A percentile compares a stretch with the other conserved stretches of the same genome.
Evolutionary conservation across 371 early-diverging fungal species (phyloP).

Genomic region (Chytridiales sp.): DNA sequence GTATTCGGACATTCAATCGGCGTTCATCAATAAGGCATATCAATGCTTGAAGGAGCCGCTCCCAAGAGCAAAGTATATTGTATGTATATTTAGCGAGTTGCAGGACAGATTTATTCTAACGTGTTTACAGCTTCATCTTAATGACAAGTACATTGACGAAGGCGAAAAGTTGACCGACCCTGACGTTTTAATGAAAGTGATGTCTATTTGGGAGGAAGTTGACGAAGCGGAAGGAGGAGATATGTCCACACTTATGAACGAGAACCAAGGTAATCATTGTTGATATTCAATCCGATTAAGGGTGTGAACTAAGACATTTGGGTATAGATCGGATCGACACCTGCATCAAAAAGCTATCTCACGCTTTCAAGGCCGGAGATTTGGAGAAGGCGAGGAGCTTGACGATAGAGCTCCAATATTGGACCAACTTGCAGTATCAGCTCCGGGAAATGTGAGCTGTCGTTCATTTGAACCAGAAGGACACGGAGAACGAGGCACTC

Average conservation of each 20-base stretch:
- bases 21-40: conserved; percentile 85
- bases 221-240: conserved; percentile 67
- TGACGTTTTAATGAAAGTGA: conserved; percentile 75
- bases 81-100: conserved; percentile 19
- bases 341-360: conserved; percentile 41
- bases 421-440: conserved; percentile 58
- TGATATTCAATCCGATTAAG: background rate
- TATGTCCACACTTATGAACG: conserved; percentile 47
- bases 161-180: conserved; percentile 68
- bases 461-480: conserved; percentile 76
- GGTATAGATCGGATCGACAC: conserved; percentile 43
- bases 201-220: conserved; percentile 74
- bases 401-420: conserved; percentile 67
- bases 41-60: conserved; percentile 76
- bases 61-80: conserved; percentile 75
- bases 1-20: conserved; percentile 76
- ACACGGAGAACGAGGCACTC: conserved; percentile 75
- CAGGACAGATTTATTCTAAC: background rate
- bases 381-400: conserved; percentile 56
- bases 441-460: conserved; percentile 12
- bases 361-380: conserved; percentile 56
- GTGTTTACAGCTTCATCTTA: conserved; percentile 51
- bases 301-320: background rate
- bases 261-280: conserved; percentile 49
- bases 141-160: conserved; percentile 63